Percentiles rank a stretch among this genome's conserved stretches.
phyloP scores from a whole-genome alignment of 1,284 basidiomycete genomes.

The Heliocybe sulcata region DNA sequence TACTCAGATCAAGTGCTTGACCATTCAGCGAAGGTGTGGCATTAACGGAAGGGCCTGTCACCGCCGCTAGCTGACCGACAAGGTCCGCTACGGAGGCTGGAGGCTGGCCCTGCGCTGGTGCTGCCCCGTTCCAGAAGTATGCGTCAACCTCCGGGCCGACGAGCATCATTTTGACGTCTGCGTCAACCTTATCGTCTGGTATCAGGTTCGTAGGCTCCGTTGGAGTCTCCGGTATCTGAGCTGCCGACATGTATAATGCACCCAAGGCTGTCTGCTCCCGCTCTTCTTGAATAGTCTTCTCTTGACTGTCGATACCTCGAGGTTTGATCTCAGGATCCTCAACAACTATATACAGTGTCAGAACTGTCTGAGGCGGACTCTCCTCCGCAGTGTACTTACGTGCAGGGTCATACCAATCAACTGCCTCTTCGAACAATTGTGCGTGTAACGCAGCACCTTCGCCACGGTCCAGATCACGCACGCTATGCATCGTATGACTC shows the following conservation, averaged over 20 bases:
- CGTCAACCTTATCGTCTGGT: conserved; percentile 62
- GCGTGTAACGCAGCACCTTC: conserved; percentile 78
- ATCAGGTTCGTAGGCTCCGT: conserved; percentile 55
- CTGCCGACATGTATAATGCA: conserved; percentile 60
- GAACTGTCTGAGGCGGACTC: conserved; percentile 10
- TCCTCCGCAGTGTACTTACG: conserved; percentile 56
- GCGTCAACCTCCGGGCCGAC: conserved; percentile 60
- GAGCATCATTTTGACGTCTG: conserved; percentile 54
- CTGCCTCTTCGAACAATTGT: conserved; percentile 72
- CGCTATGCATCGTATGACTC: conserved; percentile 53
- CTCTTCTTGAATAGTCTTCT: conserved; percentile 61
- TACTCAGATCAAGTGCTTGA: conserved; percentile 8
- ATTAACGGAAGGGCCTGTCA: conserved; percentile 9
- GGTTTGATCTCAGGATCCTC: conserved; percentile 49
- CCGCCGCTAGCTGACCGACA: conserved; percentile 52
- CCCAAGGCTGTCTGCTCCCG: conserved; percentile 71
- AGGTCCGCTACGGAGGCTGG: conserved; percentile 57
- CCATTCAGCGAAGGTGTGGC: neutral
- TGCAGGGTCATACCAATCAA: conserved; percentile 75
- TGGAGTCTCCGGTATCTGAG: conserved; percentile 71
- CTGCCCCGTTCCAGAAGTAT: conserved; percentile 49
- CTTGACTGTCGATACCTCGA: conserved; percentile 59
- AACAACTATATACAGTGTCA: conserved; percentile 35
- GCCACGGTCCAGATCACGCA: conserved; percentile 77
- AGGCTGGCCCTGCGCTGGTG: conserved; percentile 23